Percentiles rank a stretch among this genome's conserved stretches.
Conservation (phyloP, 352 stramenopile genomes). For the Phytopythium vexans region DNA sequence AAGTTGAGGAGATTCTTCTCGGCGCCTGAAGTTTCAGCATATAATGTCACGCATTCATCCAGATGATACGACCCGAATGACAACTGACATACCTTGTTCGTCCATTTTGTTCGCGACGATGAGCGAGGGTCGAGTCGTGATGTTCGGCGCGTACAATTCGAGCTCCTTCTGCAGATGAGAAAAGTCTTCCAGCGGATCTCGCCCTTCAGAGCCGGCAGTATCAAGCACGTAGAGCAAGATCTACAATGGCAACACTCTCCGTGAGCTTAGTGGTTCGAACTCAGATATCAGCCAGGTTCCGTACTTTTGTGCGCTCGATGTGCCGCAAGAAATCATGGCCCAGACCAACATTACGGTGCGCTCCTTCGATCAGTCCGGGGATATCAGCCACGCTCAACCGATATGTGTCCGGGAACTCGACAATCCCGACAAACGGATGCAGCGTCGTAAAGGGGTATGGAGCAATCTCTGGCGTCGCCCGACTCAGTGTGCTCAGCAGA, state of each 20-base stretch:
- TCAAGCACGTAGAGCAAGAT: slow-evolving; percentile 87
- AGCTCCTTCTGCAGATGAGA: slow-evolving; percentile 79
- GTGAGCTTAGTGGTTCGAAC: too few relatives aligned
- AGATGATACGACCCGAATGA: background rate
- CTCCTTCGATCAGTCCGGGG: slow-evolving; percentile 87
- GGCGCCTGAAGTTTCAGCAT: slow-evolving; percentile 26
- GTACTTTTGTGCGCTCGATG: slow-evolving; percentile 97
- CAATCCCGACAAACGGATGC: slow-evolving; percentile 93
- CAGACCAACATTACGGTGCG: slow-evolving; percentile 96
- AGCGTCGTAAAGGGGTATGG: slow-evolving; percentile 98
- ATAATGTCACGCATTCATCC: too few relatives aligned
- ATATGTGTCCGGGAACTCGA: slow-evolving; percentile 95
- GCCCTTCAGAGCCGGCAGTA: slow-evolving; percentile 71
- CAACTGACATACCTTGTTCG: slow-evolving; percentile 37
- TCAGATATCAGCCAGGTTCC: background rate
- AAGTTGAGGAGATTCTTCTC: slow-evolving; percentile 79
- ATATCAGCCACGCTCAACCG: slow-evolving; percentile 89
- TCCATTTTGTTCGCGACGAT: slow-evolving; percentile 92
- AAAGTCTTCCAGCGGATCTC: slow-evolving; percentile 76
- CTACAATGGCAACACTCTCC: slow-evolving; percentile 17
- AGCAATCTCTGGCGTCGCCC: slow-evolving; percentile 93
- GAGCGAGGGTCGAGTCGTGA: slow-evolving; percentile 80
- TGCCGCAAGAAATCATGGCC: slow-evolving; percentile 98
- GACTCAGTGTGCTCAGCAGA: slow-evolving; percentile 92
- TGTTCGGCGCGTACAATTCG: slow-evolving; percentile 83